phyloP scores from a whole-genome alignment of 2,329 filamentous ascomycete genomes.

The Pseudogymnoascus sp. region DNA sequence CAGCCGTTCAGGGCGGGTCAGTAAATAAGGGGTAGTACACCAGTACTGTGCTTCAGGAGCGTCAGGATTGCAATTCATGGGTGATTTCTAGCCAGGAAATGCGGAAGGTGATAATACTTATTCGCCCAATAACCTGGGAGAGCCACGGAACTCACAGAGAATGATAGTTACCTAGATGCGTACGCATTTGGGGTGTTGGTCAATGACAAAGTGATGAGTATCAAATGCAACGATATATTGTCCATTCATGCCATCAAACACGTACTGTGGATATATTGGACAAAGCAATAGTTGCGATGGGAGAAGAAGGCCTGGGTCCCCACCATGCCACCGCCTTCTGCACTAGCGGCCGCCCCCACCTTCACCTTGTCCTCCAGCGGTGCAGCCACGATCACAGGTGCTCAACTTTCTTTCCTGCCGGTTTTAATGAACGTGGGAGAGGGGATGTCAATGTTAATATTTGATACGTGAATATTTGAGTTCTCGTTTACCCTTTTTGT shows the following conservation, averaged over 20 bases:
- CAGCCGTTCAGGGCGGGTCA: background rate
- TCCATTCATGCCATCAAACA: background rate
- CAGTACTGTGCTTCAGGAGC: background rate
- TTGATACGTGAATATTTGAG: background rate
- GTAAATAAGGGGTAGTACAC: background rate
- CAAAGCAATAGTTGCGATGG: background rate
- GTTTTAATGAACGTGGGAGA: background rate
- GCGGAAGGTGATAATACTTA: too few relatives aligned
- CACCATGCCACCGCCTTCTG: background rate
- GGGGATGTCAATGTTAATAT: background rate
- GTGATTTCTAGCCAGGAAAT: too few relatives aligned
- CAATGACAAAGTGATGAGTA: background rate
- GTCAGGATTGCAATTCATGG: too few relatives aligned
- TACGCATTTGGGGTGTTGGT: too few relatives aligned
- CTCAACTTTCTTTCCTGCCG: background rate
- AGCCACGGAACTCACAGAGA: too few relatives aligned
- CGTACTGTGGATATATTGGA: background rate
- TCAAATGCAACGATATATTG: background rate
- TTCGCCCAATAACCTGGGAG: too few relatives aligned
- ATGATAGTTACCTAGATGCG: too few relatives aligned
- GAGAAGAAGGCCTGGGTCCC: background rate
- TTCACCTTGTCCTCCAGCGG: background rate
- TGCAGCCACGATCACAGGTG: background rate
- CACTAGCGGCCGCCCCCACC: conserved; percentile 6
- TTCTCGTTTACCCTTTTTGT: background rate